Base-by-base conservation (phyloP, 163 green algal species). In the Chlorella variabilis region DNA sequence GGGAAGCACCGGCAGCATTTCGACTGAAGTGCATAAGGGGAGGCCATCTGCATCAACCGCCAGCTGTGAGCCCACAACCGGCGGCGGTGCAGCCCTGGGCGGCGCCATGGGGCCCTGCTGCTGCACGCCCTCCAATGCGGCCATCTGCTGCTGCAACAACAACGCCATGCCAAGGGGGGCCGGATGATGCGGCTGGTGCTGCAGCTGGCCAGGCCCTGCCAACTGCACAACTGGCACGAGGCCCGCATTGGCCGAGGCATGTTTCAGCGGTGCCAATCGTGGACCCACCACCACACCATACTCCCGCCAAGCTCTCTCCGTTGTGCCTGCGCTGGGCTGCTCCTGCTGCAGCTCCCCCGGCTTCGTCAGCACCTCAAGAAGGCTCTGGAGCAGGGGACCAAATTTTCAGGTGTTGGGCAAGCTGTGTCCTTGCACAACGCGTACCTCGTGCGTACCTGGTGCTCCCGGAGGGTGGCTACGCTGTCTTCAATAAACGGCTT, bases 1-100 rank as follows among this genome's bases (percentile, higher is more conserved):
- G 18, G 48, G 48, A 48, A 77, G 31, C 36, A 68, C 34, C 23
- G 71, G 71, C 71, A 79, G 51, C 71, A 79, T 79, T n/a, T 79
- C 71, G 1, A 78, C 29, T 0, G 71, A 78, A 1, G 31, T 18
- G 2, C 48, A 23, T 4, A 77, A 66, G 6, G n/a, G 31, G 13
- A 77, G 31, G 29, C 11, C 45, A 15, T n/a, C n/a, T n/a, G 45
- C 15, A 54, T 73, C 45, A n/a, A n/a, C 66, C 3, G 39, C 66
- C 39, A 56, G 41, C 41, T 42, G 68, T 17, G 68, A 3, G 11
- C 17, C 15, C 15, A 15, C 15, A 11, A 4, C 27, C 59, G 8
- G 4, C 9, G 59, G 59, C n/a, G 59, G 9, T 3, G n/a, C 59
- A 38, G 59, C 29, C 59, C 59, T 17, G 6, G 59, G n/a, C 9